phyloP scores from a whole-genome alignment of 2,329 filamentous ascomycete species.

The Exserohilum turcica region DNA sequence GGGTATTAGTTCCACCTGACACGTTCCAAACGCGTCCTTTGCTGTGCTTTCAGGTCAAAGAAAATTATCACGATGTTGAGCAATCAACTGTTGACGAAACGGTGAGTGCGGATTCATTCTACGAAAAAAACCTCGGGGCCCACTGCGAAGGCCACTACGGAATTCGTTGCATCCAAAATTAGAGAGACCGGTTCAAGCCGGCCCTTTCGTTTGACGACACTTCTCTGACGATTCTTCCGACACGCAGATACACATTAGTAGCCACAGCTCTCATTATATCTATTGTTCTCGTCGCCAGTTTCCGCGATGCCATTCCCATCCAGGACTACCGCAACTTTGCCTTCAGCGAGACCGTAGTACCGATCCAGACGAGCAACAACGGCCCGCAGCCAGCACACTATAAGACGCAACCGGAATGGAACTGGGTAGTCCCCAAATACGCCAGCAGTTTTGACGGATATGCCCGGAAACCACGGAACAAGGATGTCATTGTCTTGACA shows the following conservation, averaged over 20 bases:
- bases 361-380: conserved; percentile 27
- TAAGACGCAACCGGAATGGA: conserved; percentile 40
- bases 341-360: conserved; percentile 22
- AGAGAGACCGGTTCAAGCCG: too few relatives aligned
- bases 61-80: too few relatives aligned
- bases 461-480: conserved; percentile 39
- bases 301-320: conserved; percentile 34
- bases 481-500: conserved; percentile 48
- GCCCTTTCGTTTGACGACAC: too few relatives aligned
- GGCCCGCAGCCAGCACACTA: conserved; percentile 38
- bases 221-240: neutral
- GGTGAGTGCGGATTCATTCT: too few relatives aligned
- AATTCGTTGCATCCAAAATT: too few relatives aligned
- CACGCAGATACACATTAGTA: conserved; percentile 27
- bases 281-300: conserved; percentile 29
- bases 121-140: too few relatives aligned
- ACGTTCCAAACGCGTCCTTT: too few relatives aligned
- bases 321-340: conserved; percentile 35
- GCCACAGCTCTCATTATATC: conserved; percentile 26
- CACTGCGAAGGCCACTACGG: too few relatives aligned
- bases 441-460: conserved; percentile 37
- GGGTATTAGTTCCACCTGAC: too few relatives aligned
- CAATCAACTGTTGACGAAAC: too few relatives aligned
- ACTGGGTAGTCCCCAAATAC: conserved; percentile 35
- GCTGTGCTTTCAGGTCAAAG: too few relatives aligned